phyloP scores from a whole-genome alignment of 2,329 filamentous ascomycete genomes.

The Hymenoscyphus infarciens region DNA sequence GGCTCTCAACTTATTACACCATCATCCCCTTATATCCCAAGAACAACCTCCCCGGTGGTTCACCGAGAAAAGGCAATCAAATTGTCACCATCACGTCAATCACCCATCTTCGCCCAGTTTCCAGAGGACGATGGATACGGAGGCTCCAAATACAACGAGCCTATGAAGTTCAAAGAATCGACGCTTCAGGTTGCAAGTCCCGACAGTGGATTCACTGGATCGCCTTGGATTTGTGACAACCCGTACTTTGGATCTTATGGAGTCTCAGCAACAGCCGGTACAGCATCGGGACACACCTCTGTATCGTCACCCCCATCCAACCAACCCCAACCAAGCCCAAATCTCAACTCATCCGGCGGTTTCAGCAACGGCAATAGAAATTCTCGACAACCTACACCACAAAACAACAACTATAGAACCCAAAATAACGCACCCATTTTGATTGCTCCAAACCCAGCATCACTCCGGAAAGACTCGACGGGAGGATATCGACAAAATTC shows the following conservation, averaged over 20 bases:
- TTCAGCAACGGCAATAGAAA: conserved; percentile 19
- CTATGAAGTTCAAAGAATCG: conserved; percentile 29
- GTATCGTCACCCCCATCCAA: conserved; percentile 21
- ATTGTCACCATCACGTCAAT: conserved; percentile 20
- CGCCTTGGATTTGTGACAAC: conserved; percentile 16
- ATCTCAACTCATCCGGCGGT: conserved; percentile 20
- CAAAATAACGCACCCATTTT: conserved; percentile 22
- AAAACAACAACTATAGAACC: conserved; percentile 14
- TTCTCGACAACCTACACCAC: conserved; percentile 18
- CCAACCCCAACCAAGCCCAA: conserved; percentile 19
- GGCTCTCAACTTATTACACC: conserved; percentile 31
- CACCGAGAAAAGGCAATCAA: conserved; percentile 21
- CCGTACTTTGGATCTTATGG: conserved; percentile 28
- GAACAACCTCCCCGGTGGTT: conserved; percentile 16
- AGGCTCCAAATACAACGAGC: conserved; percentile 17
- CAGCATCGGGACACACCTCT: conserved; percentile 14
- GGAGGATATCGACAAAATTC: conserved; percentile 25
- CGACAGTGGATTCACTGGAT: conserved; percentile 21
- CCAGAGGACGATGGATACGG: conserved; percentile 22
- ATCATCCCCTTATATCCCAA: conserved; percentile 22
- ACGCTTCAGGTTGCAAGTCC: conserved; percentile 19
- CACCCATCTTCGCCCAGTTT: conserved; percentile 8
- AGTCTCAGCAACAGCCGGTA: conserved; percentile 26
- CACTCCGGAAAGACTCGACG: conserved; percentile 17
- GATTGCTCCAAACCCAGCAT: conserved; percentile 27